phyloP scores from a whole-genome alignment of 176 grass and related monocot genomes.

The Areca catechu region DNA sequence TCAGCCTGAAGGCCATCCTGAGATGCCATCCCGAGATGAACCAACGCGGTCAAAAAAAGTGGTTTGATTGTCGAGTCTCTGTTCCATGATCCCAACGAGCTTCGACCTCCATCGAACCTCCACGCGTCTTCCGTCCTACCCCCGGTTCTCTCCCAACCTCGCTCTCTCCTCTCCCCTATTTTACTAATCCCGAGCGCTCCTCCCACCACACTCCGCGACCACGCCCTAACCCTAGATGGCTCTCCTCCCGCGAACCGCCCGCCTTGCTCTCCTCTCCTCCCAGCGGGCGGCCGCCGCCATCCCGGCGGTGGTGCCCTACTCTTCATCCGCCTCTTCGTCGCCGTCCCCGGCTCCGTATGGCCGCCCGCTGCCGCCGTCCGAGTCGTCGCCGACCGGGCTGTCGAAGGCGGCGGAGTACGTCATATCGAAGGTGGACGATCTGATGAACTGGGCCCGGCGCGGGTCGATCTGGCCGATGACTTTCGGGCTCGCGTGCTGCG shows the following conservation, averaged over 20 bases:
- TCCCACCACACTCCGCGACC: background rate
- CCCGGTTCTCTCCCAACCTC: no score
- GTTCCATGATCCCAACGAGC: no score
- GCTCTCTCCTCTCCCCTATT: no score
- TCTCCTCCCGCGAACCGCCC: slow-evolving; percentile 74
- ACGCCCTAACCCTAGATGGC: slow-evolving; percentile 35
- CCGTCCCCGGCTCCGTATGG: slow-evolving; percentile 24
- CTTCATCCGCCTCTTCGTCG: slow-evolving; percentile 23
- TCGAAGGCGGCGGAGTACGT: slow-evolving; percentile 93
- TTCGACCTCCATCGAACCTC: no score
- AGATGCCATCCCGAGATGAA: no score
- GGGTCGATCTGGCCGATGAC: slow-evolving; percentile 96
- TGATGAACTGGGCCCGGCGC: slow-evolving; percentile 83
- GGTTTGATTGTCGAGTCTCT: no score
- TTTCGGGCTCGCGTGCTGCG: slow-evolving; percentile 91
- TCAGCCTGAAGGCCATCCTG: no score
- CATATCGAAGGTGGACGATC: slow-evolving; percentile 93
- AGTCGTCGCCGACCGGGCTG: slow-evolving; percentile 31
- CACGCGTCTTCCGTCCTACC: no score
- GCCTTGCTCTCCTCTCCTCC: slow-evolving; percentile 49
- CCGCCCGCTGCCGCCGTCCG: slow-evolving; percentile 24
- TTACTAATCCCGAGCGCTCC: no score
- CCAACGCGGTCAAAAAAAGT: no score
- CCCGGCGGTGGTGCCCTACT: slow-evolving; percentile 26
- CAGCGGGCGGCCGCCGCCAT: slow-evolving; percentile 14